Evolutionary conservation across 2,329 filamentous ascomycete genomes (phyloP).

Genomic region (Sordariomycetes sp.): DNA sequence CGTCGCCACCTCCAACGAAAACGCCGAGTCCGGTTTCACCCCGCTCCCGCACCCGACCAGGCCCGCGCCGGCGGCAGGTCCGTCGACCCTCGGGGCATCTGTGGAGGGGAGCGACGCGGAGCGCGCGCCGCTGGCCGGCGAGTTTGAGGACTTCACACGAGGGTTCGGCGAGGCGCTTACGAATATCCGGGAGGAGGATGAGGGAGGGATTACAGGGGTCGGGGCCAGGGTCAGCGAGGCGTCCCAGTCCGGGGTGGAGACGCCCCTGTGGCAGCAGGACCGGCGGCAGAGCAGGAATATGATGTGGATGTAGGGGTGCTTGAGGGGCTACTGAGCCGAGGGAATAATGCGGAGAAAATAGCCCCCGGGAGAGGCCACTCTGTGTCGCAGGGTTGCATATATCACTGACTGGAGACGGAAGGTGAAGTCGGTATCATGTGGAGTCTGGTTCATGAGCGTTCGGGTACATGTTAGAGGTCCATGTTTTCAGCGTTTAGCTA

Average conservation of each 20-base stretch:
- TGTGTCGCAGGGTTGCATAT: too few relatives aligned
- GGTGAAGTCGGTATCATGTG: too few relatives aligned
- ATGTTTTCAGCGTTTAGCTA: too few relatives aligned
- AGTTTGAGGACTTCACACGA: constrained; percentile 33
- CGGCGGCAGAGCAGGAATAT: constrained; percentile 8
- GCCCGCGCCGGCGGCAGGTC: constrained; percentile 4
- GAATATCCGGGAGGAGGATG: constrained; percentile 19
- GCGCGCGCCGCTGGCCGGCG: constrained; percentile 27
- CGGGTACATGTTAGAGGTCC: too few relatives aligned
- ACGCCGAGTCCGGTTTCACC: constrained; percentile 6
- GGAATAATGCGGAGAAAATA: neutral
- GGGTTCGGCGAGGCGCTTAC: constrained; percentile 29
- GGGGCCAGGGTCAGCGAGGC: neutral
- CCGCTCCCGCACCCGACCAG: constrained; percentile 4
- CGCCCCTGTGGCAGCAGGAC: constrained; percentile 10
- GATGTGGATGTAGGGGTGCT: constrained; percentile 8
- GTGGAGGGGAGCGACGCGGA: constrained; percentile 15
- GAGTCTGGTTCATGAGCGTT: too few relatives aligned
- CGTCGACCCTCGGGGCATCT: neutral
- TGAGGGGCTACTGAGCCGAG: neutral
- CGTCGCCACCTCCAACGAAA: constrained; percentile 5
- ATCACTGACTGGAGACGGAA: too few relatives aligned
- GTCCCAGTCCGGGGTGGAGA: neutral
- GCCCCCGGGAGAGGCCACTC: too few relatives aligned
- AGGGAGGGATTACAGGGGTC: neutral